A percentile compares a stretch with the other conserved stretches of the same genome.
These are phyloP conservation scores for Aureobasidium mangrovei DNA, from an alignment of 2,329 filamentous ascomycete species.

Conservation along the genomic window DNA sequence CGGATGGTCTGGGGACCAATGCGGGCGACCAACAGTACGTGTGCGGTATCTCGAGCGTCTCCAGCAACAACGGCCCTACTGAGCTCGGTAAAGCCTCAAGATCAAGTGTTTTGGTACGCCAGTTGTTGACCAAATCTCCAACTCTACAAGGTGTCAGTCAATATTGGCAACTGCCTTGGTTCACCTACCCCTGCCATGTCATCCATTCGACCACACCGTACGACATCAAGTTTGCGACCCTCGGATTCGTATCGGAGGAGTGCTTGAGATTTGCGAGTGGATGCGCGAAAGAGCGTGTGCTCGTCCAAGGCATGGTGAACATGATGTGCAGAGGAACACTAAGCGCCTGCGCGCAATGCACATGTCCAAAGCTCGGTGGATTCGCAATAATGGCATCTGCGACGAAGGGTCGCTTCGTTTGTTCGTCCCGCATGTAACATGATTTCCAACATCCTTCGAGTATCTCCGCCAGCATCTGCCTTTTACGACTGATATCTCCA, in stretches of 20 bases:
- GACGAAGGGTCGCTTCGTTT: constrained; percentile 53
- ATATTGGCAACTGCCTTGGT: not conserved
- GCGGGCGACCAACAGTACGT: constrained; percentile 63
- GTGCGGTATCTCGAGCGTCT: constrained; percentile 11
- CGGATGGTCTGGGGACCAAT: constrained; percentile 60
- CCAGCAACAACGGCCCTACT: not conserved
- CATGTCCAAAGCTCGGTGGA: constrained; percentile 65
- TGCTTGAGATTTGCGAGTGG: constrained; percentile 71
- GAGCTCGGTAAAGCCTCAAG: constrained; percentile 7
- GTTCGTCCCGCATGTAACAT: constrained; percentile 35
- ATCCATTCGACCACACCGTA: constrained; percentile 84
- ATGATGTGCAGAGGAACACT: constrained; percentile 72
- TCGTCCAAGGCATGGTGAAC: constrained; percentile 69
- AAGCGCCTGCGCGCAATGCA: constrained; percentile 66
- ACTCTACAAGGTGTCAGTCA: constrained; percentile 12
- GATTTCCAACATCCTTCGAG: constrained; percentile 78
- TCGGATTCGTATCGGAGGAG: constrained; percentile 63
- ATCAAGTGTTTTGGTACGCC: constrained; percentile 10
- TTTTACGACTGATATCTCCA: constrained; percentile 66
- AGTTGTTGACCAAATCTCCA: constrained; percentile 14
- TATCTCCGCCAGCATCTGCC: constrained; percentile 68
- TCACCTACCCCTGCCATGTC: constrained; percentile 69
- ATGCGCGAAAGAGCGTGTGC: constrained; percentile 43
- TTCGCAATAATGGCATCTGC: constrained; percentile 76
- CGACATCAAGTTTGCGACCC: constrained; percentile 73